phyloP scores from a whole-genome alignment of 2,329 filamentous ascomycete species.

The Hypoxylon sp. region DNA sequence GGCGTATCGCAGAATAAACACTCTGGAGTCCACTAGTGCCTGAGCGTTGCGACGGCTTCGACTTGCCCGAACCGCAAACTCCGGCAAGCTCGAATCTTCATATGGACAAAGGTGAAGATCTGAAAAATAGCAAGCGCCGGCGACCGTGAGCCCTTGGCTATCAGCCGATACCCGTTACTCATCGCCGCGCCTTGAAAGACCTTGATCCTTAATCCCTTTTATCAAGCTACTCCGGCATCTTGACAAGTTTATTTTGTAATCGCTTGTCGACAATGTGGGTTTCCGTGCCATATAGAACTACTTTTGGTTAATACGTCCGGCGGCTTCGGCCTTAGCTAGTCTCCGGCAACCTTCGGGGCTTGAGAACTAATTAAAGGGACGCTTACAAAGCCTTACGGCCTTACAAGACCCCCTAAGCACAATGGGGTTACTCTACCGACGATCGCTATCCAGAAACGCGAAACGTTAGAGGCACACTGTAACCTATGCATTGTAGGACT shows the following conservation, averaged over 20 bases:
- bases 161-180: neutral
- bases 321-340: slow-evolving; percentile 31
- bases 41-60: no score
- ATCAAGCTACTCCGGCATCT: neutral
- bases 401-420: neutral
- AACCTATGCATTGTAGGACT: neutral
- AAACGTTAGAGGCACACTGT: slow-evolving; percentile 7
- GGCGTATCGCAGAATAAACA: slow-evolving; percentile 7
- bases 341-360: slow-evolving; percentile 26
- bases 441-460: slow-evolving; percentile 34
- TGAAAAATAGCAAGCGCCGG: slow-evolving; percentile 11
- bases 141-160: neutral
- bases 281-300: slow-evolving; percentile 11
- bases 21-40: slow-evolving; percentile 1
- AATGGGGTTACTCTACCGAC: slow-evolving; percentile 25
- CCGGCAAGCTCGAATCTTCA: slow-evolving; percentile 37
- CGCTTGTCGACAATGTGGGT: slow-evolving; percentile 4
- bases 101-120: slow-evolving; percentile 8
- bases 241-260: neutral
- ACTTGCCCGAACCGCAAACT: slow-evolving; percentile 37
- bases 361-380: slow-evolving; percentile 8
- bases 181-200: slow-evolving; percentile 17
- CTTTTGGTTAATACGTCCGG: slow-evolving; percentile 24
- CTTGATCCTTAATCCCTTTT: slow-evolving; percentile 26
- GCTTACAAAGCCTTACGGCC: neutral